Base-by-base conservation (phyloP, 805 yeast genomes). In the Nakazawaea molendinolei region DNA sequence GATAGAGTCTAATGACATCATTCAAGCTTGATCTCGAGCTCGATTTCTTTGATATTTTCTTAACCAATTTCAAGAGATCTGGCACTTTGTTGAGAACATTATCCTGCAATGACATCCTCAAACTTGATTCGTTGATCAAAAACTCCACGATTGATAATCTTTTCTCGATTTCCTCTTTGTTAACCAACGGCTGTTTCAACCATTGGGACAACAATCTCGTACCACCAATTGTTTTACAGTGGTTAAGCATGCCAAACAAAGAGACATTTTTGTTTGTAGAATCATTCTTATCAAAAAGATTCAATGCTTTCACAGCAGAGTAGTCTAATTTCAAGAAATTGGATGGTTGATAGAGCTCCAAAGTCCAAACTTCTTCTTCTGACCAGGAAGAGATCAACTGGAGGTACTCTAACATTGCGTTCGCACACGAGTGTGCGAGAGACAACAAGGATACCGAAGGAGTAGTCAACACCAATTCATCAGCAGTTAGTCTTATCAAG, bases 111-210 rank as follows among this genome's bases (percentile, higher is more conserved):
- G 69, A 63, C 9, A 78, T 73, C 41, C 95, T 69, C 36, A 82
- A 51, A 44, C 73, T 74, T 5, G 86, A 59, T 47, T 87, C 84
- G 22, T 79, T 72, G n/a, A 84, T 65, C 44, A 92, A 60, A 40
- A 72, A 69, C 19, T 76, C 81, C n/a, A 90, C 95, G 33, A 92
- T 61, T 6, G 63, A 55, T 45, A 85, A 96, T 34, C 99, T 69
- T 29, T 76, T 66, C 26, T 61, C 55, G 26, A 92, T 87, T 34
- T 67, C 75, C 0, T 47, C 51, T 8, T 69, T 51, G 45, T 76
- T 76, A 36, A 95, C 79, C 33, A 92, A 67, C 1, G 99, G 99
- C 58, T 92, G 98, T 52, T 90, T 92, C 42, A 92, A 67, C 98
- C 98, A 92, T 51, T 86, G 95, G 12, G 92, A 79, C 18, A 92